A percentile compares a stretch with the other conserved stretches of the same genome.
Evolutionary conservation across 2,329 filamentous ascomycete species (phyloP).

Genomic region (Diplodia seriata): DNA sequence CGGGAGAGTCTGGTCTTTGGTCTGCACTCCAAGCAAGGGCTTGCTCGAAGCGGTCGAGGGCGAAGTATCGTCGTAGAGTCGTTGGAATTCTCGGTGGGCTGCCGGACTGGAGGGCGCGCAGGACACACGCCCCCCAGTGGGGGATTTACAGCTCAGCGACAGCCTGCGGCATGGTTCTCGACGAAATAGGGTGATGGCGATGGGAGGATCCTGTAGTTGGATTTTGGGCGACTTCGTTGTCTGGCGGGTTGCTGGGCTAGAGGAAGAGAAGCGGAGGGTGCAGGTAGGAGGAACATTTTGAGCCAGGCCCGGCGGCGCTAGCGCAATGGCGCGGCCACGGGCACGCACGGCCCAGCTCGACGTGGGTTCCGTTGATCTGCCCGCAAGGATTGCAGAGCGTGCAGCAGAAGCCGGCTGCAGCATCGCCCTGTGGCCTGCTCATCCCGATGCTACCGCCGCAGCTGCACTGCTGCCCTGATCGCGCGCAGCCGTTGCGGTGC

Average conservation of each 20-base stretch:
- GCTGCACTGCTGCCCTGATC: slow-evolving; percentile 14
- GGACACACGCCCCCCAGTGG: slow-evolving; percentile 72
- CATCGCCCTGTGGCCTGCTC: background rate
- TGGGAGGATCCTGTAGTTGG: slow-evolving; percentile 2
- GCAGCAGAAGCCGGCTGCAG: slow-evolving; percentile 7
- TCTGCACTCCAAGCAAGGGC: slow-evolving; percentile 39
- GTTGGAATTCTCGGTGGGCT: slow-evolving; percentile 79
- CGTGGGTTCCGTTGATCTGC: slow-evolving; percentile 22
- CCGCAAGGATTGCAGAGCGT: slow-evolving; percentile 19
- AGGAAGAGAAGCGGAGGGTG: slow-evolving; percentile 41
- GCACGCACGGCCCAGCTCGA: slow-evolving; percentile 10
- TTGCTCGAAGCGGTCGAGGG: slow-evolving; percentile 46
- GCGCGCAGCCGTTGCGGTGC: background rate
- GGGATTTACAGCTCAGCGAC: slow-evolving; percentile 77
- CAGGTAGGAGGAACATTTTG: slow-evolving; percentile 37
- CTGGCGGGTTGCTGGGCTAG: slow-evolving; percentile 42
- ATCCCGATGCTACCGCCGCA: background rate
- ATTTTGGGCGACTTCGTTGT: slow-evolving; percentile 51
- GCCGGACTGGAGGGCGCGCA: slow-evolving; percentile 77
- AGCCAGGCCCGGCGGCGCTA: slow-evolving; percentile 29
- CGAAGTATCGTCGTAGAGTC: slow-evolving; percentile 53
- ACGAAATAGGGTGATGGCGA: slow-evolving; percentile 45
- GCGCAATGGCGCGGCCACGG: slow-evolving; percentile 10
- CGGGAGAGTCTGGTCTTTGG: slow-evolving; percentile 38
- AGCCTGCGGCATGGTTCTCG: slow-evolving; percentile 57